These are phyloP conservation scores for Cyclostephanos invisitatus DNA, from an alignment of 108 stramenopile genomes.

Conservation along the genomic window DNA sequence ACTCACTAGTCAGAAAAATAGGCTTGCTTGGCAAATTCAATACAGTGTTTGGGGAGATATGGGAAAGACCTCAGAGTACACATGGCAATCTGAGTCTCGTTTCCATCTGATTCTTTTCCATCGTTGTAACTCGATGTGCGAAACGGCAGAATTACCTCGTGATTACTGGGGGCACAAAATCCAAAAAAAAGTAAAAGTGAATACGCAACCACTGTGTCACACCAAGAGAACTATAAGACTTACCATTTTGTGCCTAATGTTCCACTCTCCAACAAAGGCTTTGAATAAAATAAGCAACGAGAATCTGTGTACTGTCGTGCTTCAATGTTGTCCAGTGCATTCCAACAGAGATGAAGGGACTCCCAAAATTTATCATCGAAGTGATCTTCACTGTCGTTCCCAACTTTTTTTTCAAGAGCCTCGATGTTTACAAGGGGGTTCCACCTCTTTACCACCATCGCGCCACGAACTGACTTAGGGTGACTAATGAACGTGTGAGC, in stretches of 20 bases:
- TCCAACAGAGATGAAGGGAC: conserved; percentile 75
- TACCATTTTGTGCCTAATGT: conserved; percentile 72
- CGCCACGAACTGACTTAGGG: conserved; percentile 77
- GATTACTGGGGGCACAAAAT: conserved; percentile 45
- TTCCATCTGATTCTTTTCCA: conserved; percentile 80
- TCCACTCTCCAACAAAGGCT: conserved; percentile 84
- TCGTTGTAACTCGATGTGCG: conserved; percentile 82
- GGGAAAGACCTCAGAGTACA: conserved; percentile 88
- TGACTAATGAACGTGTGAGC: conserved; percentile 6
- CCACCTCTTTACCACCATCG: conserved; percentile 74
- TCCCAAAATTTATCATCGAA: conserved; percentile 88
- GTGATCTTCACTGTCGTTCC: conserved; percentile 71
- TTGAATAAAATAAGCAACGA: conserved; percentile 83
- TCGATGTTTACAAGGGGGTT: conserved; percentile 72
- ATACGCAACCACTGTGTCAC: not conserved
- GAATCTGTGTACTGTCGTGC: conserved; percentile 74
- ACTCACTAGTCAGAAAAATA: conserved; percentile 56
- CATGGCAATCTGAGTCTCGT: conserved; percentile 82
- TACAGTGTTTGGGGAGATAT: conserved; percentile 86
- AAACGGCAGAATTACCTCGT: conserved; percentile 75
- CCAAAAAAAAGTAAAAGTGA: not conserved
- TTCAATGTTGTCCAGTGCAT: conserved; percentile 91
- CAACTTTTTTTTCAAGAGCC: conserved; percentile 74
- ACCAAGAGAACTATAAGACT: not conserved
- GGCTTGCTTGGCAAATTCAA: conserved; percentile 82